These are phyloP conservation scores for Suillus sp. DNA, from an alignment of 768 basidiomycete genomes.

Conservation along the genomic window DNA sequence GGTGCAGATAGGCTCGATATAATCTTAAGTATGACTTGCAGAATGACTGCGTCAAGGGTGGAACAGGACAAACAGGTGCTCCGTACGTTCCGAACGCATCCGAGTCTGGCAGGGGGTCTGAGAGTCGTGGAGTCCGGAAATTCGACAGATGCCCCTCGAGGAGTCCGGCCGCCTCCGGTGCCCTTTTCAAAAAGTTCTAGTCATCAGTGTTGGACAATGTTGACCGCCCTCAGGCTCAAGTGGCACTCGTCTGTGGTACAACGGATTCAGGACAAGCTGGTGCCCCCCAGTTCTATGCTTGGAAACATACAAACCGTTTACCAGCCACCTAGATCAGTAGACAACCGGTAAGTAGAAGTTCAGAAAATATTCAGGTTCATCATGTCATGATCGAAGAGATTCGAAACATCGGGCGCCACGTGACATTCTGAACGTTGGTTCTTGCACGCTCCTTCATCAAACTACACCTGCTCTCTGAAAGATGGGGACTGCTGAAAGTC, in stretches of 20 bases:
- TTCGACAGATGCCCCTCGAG: no score
- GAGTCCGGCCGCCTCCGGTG: no score
- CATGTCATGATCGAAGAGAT: background rate
- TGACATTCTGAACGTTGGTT: background rate
- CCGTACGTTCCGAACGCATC: slow-evolving; percentile 1
- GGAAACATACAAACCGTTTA: background rate
- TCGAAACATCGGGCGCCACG: background rate
- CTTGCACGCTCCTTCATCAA: background rate
- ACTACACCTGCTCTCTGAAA: background rate
- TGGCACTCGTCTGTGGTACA: background rate
- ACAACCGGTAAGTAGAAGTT: no score
- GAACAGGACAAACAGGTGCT: background rate
- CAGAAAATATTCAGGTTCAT: background rate
- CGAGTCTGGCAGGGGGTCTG: background rate
- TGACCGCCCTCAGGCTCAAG: background rate
- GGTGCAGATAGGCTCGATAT: background rate
- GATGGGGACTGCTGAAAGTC: background rate
- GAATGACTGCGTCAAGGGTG: background rate
- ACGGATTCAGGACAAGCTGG: background rate
- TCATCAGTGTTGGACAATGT: background rate
- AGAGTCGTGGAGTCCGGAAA: no score
- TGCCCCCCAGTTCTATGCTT: background rate
- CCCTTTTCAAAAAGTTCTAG: background rate
- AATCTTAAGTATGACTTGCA: background rate
- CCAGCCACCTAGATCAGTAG: background rate